phyloP scores from a whole-genome alignment of 129 eudicot genomes.

The Artemisia annua region DNA sequence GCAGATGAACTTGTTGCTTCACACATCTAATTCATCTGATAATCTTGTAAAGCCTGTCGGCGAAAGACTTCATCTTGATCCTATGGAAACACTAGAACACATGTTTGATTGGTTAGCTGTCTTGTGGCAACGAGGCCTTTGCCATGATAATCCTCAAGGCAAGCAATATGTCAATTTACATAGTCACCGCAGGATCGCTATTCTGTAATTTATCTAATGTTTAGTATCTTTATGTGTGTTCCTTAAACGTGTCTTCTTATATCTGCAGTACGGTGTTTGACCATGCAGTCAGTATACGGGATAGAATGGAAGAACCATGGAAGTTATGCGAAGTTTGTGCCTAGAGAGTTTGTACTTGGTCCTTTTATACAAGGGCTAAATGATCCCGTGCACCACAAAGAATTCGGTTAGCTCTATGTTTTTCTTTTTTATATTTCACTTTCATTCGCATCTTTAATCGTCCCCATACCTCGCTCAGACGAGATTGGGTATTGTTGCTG shows the following conservation, averaged over 20 bases:
- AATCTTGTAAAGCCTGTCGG: constrained; percentile 29
- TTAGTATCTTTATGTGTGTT: constrained; percentile 6
- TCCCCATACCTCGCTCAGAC: no score
- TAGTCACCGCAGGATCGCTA: neutral
- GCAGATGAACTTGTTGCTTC: constrained; percentile 77
- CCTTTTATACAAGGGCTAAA: constrained; percentile 79
- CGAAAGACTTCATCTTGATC: constrained; percentile 37
- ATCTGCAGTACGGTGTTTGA: constrained; percentile 77
- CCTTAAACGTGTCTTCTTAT: neutral
- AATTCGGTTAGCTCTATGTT: constrained; percentile 65
- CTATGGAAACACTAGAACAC: constrained; percentile 58
- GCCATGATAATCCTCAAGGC: constrained; percentile 98
- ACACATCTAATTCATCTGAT: constrained; percentile 39
- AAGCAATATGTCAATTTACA: constrained; percentile 22
- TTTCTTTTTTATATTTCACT: neutral
- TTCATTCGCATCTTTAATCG: neutral
- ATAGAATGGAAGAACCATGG: constrained; percentile 73
- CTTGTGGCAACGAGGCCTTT: constrained; percentile 91
- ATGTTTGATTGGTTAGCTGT: constrained; percentile 83
- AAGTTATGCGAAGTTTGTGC: constrained; percentile 55
- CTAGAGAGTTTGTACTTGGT: constrained; percentile 71
- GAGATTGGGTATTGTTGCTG: no score
- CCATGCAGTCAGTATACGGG: constrained; percentile 92
- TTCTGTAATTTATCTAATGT: no score
- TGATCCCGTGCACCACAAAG: constrained; percentile 97